Base-by-base conservation (phyloP, 345 rosid species). In the Lumnitzera racemosa region DNA sequence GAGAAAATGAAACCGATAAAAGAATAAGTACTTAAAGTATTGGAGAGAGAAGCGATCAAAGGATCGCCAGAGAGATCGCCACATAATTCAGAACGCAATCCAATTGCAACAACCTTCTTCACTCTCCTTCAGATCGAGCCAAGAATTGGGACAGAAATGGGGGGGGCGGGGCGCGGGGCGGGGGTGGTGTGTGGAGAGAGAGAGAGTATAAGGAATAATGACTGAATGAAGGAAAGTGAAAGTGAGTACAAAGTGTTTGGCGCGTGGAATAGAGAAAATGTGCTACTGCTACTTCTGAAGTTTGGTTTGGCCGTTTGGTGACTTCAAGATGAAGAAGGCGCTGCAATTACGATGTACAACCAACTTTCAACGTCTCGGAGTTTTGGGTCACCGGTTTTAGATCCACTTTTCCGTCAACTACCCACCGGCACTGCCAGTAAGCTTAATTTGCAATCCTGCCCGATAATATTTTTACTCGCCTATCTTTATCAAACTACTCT, bases 1-100 rank as follows among this genome's bases (percentile, higher is more conserved):
- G 36, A 11, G 2, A 15, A 53, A 53, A 15, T 12, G 15, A 14
- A 11, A 31, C 14, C 6, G n/a, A 31, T 11, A 23, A 58, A 49
- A 53, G 20, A 46, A 23, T 47, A 52, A 24, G 63, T 66, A 77
- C 87, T 62, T 77, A 73, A 82, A 77, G 63, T 80, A 70, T 20
- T 69, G 84, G 20, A 77, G 72, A 58, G 88, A 80, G 68, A 80
- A 82, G 63, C 88, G 79, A 72, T 80, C 78, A 59, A 69, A 46
- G 67, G 88, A 77, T 61, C 79, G 80, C 79, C 84, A 71, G 36
- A 80, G 51, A 47, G 74, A 75, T 46, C 74, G 74, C 84, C 84
- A 74, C 80, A 74, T 67, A 51, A 62, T 53, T 25, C 43, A 36
- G 11, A 36, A 36, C 43, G 43, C 20, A 36, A 36, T 36, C 11